Percentiles rank a stretch among this genome's conserved stretches.
Conservation (phyloP, 2,329 filamentous ascomycete genomes). For the Ilyonectria mors-panacis region DNA sequence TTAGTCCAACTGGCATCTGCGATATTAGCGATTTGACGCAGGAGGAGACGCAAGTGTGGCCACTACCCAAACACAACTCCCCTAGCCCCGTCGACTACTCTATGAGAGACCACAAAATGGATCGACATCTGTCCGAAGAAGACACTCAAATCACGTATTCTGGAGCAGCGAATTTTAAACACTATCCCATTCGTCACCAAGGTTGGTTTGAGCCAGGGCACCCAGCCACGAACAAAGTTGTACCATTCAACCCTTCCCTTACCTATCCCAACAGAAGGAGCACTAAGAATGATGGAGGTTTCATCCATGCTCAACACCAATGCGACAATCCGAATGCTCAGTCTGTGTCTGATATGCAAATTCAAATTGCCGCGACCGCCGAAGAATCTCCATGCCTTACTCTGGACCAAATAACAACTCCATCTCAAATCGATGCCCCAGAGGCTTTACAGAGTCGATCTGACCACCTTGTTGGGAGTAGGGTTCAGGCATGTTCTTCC, state of each 20-base stretch:
- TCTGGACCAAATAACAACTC: too few relatives aligned
- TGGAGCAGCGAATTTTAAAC: slow-evolving; percentile 33
- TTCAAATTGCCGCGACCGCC: not conserved
- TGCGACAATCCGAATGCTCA: not conserved
- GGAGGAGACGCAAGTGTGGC: slow-evolving; percentile 5
- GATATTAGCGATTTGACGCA: not conserved
- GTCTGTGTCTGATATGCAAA: not conserved
- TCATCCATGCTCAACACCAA: not conserved
- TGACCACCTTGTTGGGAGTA: too few relatives aligned
- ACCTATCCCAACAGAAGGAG: not conserved
- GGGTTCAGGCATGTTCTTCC: too few relatives aligned
- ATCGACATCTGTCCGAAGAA: slow-evolving; percentile 33
- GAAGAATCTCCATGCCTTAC: not conserved
- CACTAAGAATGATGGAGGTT: not conserved
- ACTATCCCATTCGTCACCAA: slow-evolving; percentile 30
- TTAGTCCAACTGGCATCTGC: not conserved
- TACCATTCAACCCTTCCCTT: slow-evolving; percentile 17
- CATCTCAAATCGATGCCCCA: too few relatives aligned
- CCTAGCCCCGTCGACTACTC: slow-evolving; percentile 21
- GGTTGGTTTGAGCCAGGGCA: not conserved
- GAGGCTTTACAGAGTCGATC: too few relatives aligned
- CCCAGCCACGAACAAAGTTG: slow-evolving; percentile 34
- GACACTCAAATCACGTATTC: slow-evolving; percentile 30
- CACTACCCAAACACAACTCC: not conserved
- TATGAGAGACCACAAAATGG: slow-evolving; percentile 37